Evolutionary conservation across 257 asterid species (phyloP).

Genomic region (Rubia yunnanensis): DNA sequence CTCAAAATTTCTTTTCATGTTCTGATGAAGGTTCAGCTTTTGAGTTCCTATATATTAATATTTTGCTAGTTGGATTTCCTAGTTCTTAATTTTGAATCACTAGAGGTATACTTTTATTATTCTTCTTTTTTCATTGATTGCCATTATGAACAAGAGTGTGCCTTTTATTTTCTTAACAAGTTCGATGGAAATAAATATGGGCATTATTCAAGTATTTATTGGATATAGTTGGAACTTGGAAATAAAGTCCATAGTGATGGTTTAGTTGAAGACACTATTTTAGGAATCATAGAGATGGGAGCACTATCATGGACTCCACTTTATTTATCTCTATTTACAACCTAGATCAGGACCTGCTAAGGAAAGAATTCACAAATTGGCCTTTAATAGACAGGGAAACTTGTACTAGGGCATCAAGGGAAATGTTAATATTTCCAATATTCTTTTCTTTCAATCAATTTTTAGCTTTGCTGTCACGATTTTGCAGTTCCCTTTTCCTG

Average conservation of each 20-base stretch:
- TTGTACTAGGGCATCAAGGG: background rate
- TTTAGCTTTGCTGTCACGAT: conserved; percentile 15
- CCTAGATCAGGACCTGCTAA: background rate
- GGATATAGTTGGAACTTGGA: background rate
- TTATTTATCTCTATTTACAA: background rate
- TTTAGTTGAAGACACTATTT: too few species aligned
- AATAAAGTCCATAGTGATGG: background rate
- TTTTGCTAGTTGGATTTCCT: background rate
- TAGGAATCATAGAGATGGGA: background rate
- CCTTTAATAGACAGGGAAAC: background rate
- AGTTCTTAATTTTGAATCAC: background rate
- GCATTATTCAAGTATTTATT: background rate
- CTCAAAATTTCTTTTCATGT: background rate
- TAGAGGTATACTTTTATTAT: too few species aligned
- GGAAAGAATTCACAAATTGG: background rate
- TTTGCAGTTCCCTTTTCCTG: conserved; percentile 84
- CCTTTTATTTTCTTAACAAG: background rate
- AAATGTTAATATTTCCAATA: background rate
- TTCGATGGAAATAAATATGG: background rate
- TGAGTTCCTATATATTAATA: background rate
- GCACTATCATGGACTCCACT: background rate
- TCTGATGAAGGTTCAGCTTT: background rate
- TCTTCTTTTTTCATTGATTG: too few species aligned
- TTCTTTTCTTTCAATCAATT: background rate
- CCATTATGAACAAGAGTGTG: too few species aligned